Percentiles rank a stretch among this genome's conserved stretches.
Evolutionary conservation across 345 rosid species (phyloP).

Genomic region (Angophora floribunda): DNA sequence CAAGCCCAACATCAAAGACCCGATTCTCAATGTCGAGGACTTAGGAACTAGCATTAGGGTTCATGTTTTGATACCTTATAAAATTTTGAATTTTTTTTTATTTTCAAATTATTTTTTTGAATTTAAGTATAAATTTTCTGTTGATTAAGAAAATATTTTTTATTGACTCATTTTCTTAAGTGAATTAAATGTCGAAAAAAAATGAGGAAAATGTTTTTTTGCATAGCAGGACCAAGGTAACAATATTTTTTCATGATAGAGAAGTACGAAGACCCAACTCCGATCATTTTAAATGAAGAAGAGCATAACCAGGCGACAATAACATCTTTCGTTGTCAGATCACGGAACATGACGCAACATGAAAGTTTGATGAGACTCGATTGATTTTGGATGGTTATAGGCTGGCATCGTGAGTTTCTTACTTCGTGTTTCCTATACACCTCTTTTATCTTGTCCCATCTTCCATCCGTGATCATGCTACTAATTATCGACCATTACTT

Average conservation of each 20-base stretch:
- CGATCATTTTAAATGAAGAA: not conserved
- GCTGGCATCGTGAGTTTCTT: not conserved
- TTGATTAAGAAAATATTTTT: too few species aligned
- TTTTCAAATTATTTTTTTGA: not conserved
- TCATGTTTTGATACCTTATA: fast-evolving
- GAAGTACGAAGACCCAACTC: not conserved
- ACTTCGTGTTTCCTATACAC: not conserved
- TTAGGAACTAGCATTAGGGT: fast-evolving
- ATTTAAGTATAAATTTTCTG: too few species aligned
- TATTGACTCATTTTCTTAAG: too few species aligned
- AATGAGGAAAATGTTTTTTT: not conserved
- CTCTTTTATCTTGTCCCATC: not conserved
- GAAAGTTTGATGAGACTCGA: not conserved
- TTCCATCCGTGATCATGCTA: not conserved
- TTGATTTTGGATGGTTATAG: not conserved
- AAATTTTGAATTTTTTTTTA: not conserved
- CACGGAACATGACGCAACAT: not conserved
- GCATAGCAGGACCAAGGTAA: not conserved
- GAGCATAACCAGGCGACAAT: not conserved
- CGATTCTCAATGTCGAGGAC: not conserved
- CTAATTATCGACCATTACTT: not conserved
- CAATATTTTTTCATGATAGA: not conserved
- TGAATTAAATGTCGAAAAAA: too few species aligned
- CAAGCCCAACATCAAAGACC: fast-evolving
- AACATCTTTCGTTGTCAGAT: not conserved